Conservation (phyloP, 345 rosid species). For the Noccaea bulbosa region DNA sequence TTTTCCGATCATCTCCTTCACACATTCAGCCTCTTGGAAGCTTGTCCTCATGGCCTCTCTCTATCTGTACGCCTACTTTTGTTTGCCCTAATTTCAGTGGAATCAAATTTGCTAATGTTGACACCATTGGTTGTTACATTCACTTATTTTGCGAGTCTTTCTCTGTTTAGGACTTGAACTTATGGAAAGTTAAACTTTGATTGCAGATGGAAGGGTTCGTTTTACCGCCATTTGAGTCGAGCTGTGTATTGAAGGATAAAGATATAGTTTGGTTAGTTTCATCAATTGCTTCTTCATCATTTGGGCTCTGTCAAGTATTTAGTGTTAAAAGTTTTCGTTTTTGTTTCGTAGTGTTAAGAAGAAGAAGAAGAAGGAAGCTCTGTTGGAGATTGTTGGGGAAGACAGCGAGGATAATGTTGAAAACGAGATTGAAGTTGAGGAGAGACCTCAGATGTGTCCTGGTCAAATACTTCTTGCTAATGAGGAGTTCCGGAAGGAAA, state of each 20-base stretch:
- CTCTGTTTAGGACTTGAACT: not conserved
- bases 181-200: not conserved
- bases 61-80: slow-evolving; percentile 57
- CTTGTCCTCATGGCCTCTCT: slow-evolving; percentile 78
- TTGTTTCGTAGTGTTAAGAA: slow-evolving; percentile 61
- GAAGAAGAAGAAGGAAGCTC: slow-evolving; percentile 53
- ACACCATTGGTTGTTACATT: slow-evolving; percentile 31
- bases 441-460: slow-evolving; percentile 42
- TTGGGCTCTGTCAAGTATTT: not conserved
- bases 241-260: slow-evolving; percentile 71
- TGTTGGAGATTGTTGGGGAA: slow-evolving; percentile 41
- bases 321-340: not conserved
- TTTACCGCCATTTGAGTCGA: slow-evolving; percentile 84
- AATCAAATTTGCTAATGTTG: not conserved
- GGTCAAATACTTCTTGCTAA: slow-evolving; percentile 59
- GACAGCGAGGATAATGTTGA: slow-evolving; percentile 43
- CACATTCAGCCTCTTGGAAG: slow-evolving; percentile 57
- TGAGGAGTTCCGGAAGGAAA: slow-evolving; percentile 73
- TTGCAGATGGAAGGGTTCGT: slow-evolving; percentile 93
- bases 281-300: not conserved
- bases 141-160: not conserved
- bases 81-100: slow-evolving; percentile 31
- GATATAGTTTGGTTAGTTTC: slow-evolving; percentile 73
- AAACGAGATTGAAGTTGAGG: slow-evolving; percentile 47
- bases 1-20: slow-evolving; percentile 60